phyloP scores from a whole-genome alignment of 2,329 filamentous ascomycete genomes.

The Bipolaris zeicola region DNA sequence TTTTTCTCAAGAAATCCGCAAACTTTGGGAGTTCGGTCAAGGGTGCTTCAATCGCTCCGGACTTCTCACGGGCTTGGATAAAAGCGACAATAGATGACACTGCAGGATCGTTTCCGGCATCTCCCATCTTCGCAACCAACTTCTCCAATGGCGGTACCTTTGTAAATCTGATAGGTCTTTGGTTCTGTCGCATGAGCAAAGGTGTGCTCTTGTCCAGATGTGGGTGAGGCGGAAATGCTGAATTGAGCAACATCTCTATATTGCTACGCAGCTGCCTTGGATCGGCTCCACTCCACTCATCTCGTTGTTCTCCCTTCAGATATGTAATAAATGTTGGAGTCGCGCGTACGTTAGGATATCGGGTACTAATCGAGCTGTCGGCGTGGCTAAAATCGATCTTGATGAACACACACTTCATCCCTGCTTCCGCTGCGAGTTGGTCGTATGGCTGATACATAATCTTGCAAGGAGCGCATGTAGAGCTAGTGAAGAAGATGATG shows the following conservation, averaged over 20 bases:
- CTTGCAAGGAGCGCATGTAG: constrained; percentile 85
- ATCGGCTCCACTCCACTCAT: constrained; percentile 82
- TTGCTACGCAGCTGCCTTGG: constrained; percentile 70
- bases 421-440: constrained; percentile 74
- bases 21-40: constrained; percentile 74
- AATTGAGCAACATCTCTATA: constrained; percentile 73
- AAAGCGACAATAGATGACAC: constrained; percentile 72
- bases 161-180: constrained; percentile 73
- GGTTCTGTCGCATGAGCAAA: constrained; percentile 67
- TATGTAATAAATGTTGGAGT: constrained; percentile 93
- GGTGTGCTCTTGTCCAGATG: constrained; percentile 75
- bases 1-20: constrained; percentile 63
- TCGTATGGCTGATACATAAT: constrained; percentile 81
- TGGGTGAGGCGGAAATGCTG: constrained; percentile 75
- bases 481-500: constrained; percentile 90
- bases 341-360: constrained; percentile 68
- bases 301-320: constrained; percentile 73
- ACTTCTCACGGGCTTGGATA: constrained; percentile 65
- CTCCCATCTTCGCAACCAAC: constrained; percentile 77
- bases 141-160: constrained; percentile 86
- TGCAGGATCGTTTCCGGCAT: constrained; percentile 61
- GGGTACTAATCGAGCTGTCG: constrained; percentile 64
- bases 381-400: constrained; percentile 79
- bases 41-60: constrained; percentile 67
- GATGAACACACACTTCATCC: constrained; percentile 71